A percentile compares a stretch with the other conserved stretches of the same genome.
Evolutionary conservation across 176 grass and related monocot genomes (phyloP).

Genomic region (Oryza rufipogon): DNA sequence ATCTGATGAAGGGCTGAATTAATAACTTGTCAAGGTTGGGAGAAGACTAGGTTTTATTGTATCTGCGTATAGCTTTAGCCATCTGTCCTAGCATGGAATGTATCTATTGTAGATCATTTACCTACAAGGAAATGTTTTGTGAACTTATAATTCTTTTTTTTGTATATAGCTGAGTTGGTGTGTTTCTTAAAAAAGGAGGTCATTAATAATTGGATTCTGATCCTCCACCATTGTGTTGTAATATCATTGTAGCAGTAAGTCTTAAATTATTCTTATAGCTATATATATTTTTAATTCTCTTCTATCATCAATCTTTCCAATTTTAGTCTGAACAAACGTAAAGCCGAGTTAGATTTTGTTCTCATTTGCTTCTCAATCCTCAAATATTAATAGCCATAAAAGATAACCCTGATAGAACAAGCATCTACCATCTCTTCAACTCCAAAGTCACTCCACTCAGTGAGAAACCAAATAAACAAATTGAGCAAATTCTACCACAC

Average conservation of each 20-base stretch:
- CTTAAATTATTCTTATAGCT: background rate
- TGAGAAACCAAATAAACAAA: background rate
- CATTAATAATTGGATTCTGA: background rate
- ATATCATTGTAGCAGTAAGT: background rate
- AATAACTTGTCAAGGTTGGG: slow-evolving; percentile 3
- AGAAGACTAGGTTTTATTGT: background rate
- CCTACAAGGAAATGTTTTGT: background rate
- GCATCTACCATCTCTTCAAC: background rate
- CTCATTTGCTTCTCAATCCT: background rate
- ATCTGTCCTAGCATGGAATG: background rate
- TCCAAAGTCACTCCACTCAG: background rate
- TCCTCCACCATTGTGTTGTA: background rate
- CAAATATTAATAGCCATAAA: background rate
- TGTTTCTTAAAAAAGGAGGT: background rate
- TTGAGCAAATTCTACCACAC: background rate
- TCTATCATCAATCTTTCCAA: too few relatives aligned
- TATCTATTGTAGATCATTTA: background rate
- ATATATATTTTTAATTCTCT: background rate
- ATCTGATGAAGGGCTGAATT: background rate
- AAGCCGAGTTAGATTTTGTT: background rate
- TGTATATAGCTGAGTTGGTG: background rate
- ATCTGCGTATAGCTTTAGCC: background rate
- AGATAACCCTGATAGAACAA: background rate
- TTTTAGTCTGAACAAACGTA: background rate
- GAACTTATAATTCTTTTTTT: background rate